Conservation (phyloP, 768 basidiomycete species). For the Chalciporus pseudorubinellus region DNA sequence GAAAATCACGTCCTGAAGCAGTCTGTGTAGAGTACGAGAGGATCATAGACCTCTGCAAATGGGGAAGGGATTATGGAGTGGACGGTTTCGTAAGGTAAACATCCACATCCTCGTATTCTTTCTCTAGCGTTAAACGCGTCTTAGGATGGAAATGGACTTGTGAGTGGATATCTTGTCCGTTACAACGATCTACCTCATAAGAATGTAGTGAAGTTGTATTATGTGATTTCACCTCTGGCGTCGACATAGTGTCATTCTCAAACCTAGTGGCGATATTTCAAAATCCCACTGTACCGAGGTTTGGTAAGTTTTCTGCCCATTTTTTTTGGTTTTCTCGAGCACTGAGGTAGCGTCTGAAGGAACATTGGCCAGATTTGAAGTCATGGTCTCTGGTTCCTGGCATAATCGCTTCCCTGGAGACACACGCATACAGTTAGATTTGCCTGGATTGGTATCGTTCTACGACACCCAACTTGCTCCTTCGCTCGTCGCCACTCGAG, state of each 20-base stretch:
- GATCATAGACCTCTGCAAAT: slow-evolving; percentile 29
- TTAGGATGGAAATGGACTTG: slow-evolving; percentile 51
- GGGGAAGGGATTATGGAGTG: slow-evolving; percentile 30
- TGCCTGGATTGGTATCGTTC: slow-evolving; percentile 5
- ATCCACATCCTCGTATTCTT: slow-evolving; percentile 19
- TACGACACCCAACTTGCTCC: slow-evolving; percentile 10
- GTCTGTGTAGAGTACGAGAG: slow-evolving; percentile 22
- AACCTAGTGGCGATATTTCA: slow-evolving; percentile 24
- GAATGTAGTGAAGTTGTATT: slow-evolving; percentile 45
- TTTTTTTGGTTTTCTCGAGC: background rate
- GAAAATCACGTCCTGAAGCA: slow-evolving; percentile 19
- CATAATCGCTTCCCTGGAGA: slow-evolving; percentile 24
- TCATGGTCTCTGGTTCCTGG: slow-evolving; percentile 15
- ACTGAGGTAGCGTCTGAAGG: background rate
- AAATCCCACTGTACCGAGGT: background rate
- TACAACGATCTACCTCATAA: background rate
- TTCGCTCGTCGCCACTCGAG: slow-evolving; percentile 7
- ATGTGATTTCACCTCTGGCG: slow-evolving; percentile 43
- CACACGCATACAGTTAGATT: slow-evolving; percentile 16
- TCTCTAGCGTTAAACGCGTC: slow-evolving; percentile 12
- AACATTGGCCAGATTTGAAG: slow-evolving; percentile 5
- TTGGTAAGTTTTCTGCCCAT: background rate
- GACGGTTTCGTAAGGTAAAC: slow-evolving; percentile 33
- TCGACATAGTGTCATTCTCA: slow-evolving; percentile 40
- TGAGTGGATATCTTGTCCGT: slow-evolving; percentile 30